phyloP scores from a whole-genome alignment of 1,139 yeast species.

The Dujonia santamariae region DNA sequence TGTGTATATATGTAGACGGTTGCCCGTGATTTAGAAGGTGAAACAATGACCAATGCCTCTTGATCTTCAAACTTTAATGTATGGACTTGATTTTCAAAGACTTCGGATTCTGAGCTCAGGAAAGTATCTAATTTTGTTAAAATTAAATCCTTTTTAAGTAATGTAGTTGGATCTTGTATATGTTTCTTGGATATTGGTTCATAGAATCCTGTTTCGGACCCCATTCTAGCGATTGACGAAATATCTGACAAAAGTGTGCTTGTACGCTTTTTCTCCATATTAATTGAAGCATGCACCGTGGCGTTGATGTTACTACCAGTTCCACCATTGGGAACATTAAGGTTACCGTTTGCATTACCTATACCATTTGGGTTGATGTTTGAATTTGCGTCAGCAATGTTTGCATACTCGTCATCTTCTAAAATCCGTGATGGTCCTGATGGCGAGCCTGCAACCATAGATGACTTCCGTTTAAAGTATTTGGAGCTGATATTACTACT shows the following conservation, averaged over 20 bases:
- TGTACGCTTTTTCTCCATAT: slow-evolving; percentile 51
- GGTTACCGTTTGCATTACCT: background rate
- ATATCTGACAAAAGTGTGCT: slow-evolving; percentile 55
- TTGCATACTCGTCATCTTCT: slow-evolving; percentile 3
- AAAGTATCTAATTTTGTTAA: slow-evolving; percentile 57
- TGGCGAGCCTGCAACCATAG: background rate
- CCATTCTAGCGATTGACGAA: slow-evolving; percentile 62
- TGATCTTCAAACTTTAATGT: slow-evolving; percentile 48
- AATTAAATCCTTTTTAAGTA: slow-evolving; percentile 60
- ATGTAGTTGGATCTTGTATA: slow-evolving; percentile 11
- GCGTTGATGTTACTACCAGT: background rate
- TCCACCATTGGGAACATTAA: background rate
- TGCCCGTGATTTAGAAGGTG: slow-evolving; percentile 31
- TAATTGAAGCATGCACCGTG: slow-evolving; percentile 20
- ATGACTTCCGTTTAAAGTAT: background rate
- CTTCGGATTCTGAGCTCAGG: slow-evolving; percentile 14
- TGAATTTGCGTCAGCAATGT: no score
- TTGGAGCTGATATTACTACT: background rate
- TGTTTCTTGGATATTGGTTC: slow-evolving; percentile 7
- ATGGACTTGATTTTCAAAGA: slow-evolving; percentile 33
- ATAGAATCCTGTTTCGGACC: slow-evolving; percentile 29
- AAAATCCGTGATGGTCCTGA: no score
- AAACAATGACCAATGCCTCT: slow-evolving; percentile 50
- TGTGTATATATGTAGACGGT: slow-evolving; percentile 50
- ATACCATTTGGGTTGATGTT: background rate